Base-by-base conservation (phyloP, 768 basidiomycete genomes). In the Clitopilus hobsonii region DNA sequence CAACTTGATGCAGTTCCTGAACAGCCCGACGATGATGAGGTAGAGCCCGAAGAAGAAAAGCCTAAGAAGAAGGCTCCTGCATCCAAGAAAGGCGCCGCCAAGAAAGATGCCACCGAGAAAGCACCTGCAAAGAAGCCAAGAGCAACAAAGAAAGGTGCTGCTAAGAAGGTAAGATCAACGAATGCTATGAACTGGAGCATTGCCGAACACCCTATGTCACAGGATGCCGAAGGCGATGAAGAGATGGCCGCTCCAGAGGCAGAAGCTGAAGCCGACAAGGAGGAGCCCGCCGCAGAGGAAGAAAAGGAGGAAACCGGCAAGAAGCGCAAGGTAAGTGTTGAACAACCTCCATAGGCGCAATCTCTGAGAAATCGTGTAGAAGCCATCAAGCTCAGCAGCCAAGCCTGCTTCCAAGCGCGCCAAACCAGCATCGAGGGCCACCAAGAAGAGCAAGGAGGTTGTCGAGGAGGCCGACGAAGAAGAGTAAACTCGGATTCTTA, bases 261-360 rank as follows among this genome's bases (percentile, higher is more conserved):
- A 6, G 77, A 72, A 14, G 65, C 69, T 1, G 69, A 75, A 10
- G 80, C 78, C 0, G 79, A 76, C 13, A 79, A 81, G 10, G 74
- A 74, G 1, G 60, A 68, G 67, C 65, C 64, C 54, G 71, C 70
- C 18, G 67, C 69, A 1, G 69, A 75, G 10, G 80, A 78, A 1
- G 79, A 76, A 13, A 79, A 81, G 10, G 74, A 74, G 1, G 60
- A 68, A 66, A 65, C 64, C 54, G 71, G 69, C 62, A 88, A 84
- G 75, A 91, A 91, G 71, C 84, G 86, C 71, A 88, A 89, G 83
- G 88, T 84, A 61, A 36, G 20, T n/a, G n/a, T n/a, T n/a, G n/a
- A n/a, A n/a, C n/a, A n/a, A n/a, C n/a, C n/a, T n/a, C n/a, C n/a
- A n/a, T n/a, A n/a, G n/a, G n/a, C n/a, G n/a, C n/a, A n/a, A n/a